Conservation (phyloP, 2,329 filamentous ascomycete species). For the Monosporascus sp. region DNA sequence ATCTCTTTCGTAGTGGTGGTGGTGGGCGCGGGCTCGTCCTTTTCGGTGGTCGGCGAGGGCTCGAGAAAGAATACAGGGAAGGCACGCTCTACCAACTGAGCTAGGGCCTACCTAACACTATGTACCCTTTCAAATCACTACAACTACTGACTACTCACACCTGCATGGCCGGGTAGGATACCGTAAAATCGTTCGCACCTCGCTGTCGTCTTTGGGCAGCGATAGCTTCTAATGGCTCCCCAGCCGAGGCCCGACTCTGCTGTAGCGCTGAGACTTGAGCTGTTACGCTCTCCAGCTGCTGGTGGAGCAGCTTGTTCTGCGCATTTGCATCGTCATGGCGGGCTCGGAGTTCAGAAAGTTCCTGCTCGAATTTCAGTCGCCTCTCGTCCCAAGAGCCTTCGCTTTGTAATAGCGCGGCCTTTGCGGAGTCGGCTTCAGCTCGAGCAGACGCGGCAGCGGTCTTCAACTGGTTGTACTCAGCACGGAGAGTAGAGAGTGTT, state of each 20-base stretch:
- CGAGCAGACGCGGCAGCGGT: constrained; percentile 69
- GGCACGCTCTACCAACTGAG: too few relatives aligned
- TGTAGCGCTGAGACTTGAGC: constrained; percentile 75
- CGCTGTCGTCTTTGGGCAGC: constrained; percentile 29
- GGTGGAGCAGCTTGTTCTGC: constrained; percentile 86
- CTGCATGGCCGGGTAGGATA: too few relatives aligned
- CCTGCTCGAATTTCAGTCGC: constrained; percentile 73
- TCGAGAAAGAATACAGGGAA: too few relatives aligned
- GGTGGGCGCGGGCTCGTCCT: too few relatives aligned
- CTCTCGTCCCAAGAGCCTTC: constrained; percentile 86
- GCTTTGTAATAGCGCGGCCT: constrained; percentile 69
- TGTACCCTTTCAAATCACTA: too few relatives aligned
- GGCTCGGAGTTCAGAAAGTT: constrained; percentile 71
- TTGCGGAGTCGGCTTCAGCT: constrained; percentile 81
- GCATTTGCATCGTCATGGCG: constrained; percentile 78
- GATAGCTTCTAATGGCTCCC: constrained; percentile 47
- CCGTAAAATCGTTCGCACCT: too few relatives aligned
- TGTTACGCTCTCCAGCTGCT: constrained; percentile 79
- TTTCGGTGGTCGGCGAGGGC: too few relatives aligned
- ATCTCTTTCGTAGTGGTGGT: too few relatives aligned
- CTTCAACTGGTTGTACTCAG: constrained; percentile 76
- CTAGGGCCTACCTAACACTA: too few relatives aligned
- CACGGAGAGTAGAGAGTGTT: constrained; percentile 69
- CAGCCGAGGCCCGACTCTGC: constrained; percentile 58
- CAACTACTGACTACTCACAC: too few relatives aligned